Evolutionary conservation across 176 grass and related monocot species (phyloP).

Genomic region (Alopecurus myosuroides): DNA sequence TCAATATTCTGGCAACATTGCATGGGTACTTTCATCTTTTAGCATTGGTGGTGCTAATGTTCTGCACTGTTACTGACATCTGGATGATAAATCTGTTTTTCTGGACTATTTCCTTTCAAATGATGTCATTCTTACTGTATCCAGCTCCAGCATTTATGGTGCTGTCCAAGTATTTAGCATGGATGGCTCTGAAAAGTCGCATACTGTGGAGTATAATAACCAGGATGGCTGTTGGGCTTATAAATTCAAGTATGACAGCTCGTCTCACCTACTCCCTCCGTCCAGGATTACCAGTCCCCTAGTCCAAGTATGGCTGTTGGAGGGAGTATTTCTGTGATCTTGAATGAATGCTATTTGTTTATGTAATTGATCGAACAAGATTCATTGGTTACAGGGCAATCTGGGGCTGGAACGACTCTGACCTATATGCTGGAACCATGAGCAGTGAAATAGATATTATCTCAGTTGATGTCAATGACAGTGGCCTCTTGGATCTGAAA

Average conservation of each 20-base stretch:
- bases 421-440: constrained; percentile 44
- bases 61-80: neutral
- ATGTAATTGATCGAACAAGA: neutral
- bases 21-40: neutral
- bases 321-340: neutral
- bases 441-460: constrained; percentile 51
- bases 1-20: neutral
- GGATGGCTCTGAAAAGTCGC: constrained; percentile 28
- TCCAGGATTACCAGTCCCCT: no score
- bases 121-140: constrained; percentile 3
- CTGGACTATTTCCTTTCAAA: neutral
- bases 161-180: constrained; percentile 33
- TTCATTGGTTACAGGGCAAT: constrained; percentile 42
- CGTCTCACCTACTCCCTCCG: neutral
- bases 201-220: constrained; percentile 27
- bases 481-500: neutral
- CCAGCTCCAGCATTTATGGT: constrained; percentile 44
- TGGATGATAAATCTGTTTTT: neutral
- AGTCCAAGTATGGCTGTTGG: no score
- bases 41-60: neutral
- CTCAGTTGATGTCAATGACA: constrained; percentile 7
- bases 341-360: neutral
- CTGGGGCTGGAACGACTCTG: constrained; percentile 58
- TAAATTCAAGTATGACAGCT: constrained; percentile 42
- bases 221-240: constrained; percentile 35